Percentiles rank a stretch among this genome's conserved stretches.
Conservation (phyloP, 1,284 basidiomycete genomes). For the Cryptococcus wingfieldii region DNA sequence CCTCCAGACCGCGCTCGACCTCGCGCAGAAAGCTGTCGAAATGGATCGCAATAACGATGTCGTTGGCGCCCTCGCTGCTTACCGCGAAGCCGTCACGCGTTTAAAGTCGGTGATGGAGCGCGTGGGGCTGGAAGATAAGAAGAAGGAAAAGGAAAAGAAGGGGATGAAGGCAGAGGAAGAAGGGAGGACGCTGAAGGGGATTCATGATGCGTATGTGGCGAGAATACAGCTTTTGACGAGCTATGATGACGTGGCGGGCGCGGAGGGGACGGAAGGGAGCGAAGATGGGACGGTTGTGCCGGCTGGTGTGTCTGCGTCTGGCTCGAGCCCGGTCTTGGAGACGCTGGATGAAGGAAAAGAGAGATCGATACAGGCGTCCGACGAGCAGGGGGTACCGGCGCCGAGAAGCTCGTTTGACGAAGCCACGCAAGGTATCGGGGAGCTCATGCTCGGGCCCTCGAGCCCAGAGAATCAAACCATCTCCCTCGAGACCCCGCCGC, state of each 20-base stretch:
- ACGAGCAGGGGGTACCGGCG: no score
- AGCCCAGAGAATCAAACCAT: not conserved
- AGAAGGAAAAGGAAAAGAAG: slow-evolving; percentile 9
- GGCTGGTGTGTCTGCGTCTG: no score
- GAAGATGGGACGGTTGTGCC: no score
- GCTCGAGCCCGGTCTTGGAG: no score
- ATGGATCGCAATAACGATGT: slow-evolving; percentile 49
- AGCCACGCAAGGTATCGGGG: slow-evolving; percentile 27
- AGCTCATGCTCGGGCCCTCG: slow-evolving; percentile 27
- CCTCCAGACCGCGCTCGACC: slow-evolving; percentile 46
- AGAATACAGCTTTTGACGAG: slow-evolving; percentile 40
- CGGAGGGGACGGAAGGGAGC: no score
- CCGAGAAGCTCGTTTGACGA: slow-evolving; percentile 8
- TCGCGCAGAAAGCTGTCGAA: slow-evolving; percentile 49
- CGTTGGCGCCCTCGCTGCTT: slow-evolving; percentile 42
- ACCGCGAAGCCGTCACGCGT: slow-evolving; percentile 45
- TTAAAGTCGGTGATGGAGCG: slow-evolving; percentile 48
- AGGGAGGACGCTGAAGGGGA: slow-evolving; percentile 46
- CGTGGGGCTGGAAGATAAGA: slow-evolving; percentile 37
- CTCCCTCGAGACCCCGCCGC: not conserved
- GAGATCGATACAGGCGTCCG: no score
- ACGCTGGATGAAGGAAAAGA: no score
- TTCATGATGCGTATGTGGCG: slow-evolving; percentile 48
- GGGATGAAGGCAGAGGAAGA: slow-evolving; percentile 44
- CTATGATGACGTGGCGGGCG: slow-evolving; percentile 19